Evolutionary conservation across 306 rosid genomes (phyloP), one percentile per base, ranked within the genome.

Genomic region (Pyrus pyrifolia): DNA sequence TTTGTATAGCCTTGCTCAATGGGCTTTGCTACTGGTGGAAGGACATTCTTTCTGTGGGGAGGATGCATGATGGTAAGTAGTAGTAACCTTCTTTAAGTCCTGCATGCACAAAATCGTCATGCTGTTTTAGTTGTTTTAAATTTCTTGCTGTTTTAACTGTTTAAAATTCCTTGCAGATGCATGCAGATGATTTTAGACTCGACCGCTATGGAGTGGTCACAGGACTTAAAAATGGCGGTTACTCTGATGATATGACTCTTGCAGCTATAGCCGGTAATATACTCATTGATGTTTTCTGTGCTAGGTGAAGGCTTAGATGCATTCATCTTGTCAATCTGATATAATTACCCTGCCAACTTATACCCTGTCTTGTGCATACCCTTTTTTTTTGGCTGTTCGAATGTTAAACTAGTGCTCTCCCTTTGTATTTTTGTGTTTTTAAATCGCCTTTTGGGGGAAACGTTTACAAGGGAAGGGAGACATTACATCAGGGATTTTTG

Each of bases 1-100:
- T 82, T 40, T 80, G 60, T 67, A 75, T 91, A 96, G 99, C 99
- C 99, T 77, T 96, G 99, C 85, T 96, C 99, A 51, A 92, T 96
- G 98, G 98, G 99, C 60, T 96, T 96, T 85, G 99, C 99, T 74
- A 96, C 99, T 71, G 99, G 99, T 78, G 99, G 99, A 75, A 90
- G 82, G 86, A 96, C 99, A 68, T 96, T 96, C 84, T 96, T 96
- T 83, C 86, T 96, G 22, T 96, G 99, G 99, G 99, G 99, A 89
- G 99, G 99, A 67, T 96, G 99, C 96, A 96, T 96, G 99, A 96
- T 96, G 99, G 99, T 81, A 86, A 89, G 93, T 91, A 81, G 65
- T 79, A 82, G 68, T 83, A 52, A 38, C 74, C 72, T 19, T 73
- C 44, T 78, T 53, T 59, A 10, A 49, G 67, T 75, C 51, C 40